These are phyloP conservation scores for Sarocladium strictum DNA, from an alignment of 2,329 filamentous ascomycete genomes.

Conservation along the genomic window DNA sequence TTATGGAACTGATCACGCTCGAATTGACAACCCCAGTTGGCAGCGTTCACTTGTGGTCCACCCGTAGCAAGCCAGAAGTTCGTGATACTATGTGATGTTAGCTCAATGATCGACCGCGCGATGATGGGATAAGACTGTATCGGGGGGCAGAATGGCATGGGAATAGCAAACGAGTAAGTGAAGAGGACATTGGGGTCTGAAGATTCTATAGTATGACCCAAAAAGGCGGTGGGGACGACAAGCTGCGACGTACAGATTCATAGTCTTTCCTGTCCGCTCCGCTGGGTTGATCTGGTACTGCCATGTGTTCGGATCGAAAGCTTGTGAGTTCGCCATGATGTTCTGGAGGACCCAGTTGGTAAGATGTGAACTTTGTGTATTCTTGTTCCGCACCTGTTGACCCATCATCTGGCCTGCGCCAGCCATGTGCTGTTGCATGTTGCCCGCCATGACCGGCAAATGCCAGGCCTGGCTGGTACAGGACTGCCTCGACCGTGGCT, in stretches of 20 bases:
- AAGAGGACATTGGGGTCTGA: slow-evolving; percentile 9
- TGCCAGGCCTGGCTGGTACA: slow-evolving; percentile 7
- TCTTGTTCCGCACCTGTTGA: slow-evolving; percentile 32
- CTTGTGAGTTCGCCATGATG: slow-evolving; percentile 27
- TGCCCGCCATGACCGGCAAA: slow-evolving; percentile 52
- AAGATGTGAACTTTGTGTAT: slow-evolving; percentile 20
- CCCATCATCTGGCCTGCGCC: slow-evolving; percentile 39
- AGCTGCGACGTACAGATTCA: slow-evolving; percentile 31
- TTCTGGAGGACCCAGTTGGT: slow-evolving; percentile 35
- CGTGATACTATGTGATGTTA: slow-evolving; percentile 34
- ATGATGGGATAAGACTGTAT: background rate
- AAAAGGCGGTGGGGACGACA: background rate
- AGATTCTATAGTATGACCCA: background rate
- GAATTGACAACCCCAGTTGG: slow-evolving; percentile 36
- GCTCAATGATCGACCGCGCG: background rate
- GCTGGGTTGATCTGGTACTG: slow-evolving; percentile 29
- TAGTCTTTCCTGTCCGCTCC: slow-evolving; percentile 37
- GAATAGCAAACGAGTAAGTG: slow-evolving; percentile 1
- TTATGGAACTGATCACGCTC: slow-evolving; percentile 42
- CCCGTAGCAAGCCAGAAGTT: slow-evolving; percentile 42
- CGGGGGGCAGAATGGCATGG: background rate
- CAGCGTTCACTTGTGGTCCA: slow-evolving; percentile 34
- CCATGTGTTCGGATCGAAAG: slow-evolving; percentile 29
- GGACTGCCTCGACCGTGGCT: background rate
- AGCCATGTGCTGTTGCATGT: slow-evolving; percentile 49